Percentiles rank a stretch among this genome's conserved stretches.
These are phyloP conservation scores for Dorcoceras hygrometricum DNA, from an alignment of 257 asterid genomes.

Conservation along the genomic window DNA sequence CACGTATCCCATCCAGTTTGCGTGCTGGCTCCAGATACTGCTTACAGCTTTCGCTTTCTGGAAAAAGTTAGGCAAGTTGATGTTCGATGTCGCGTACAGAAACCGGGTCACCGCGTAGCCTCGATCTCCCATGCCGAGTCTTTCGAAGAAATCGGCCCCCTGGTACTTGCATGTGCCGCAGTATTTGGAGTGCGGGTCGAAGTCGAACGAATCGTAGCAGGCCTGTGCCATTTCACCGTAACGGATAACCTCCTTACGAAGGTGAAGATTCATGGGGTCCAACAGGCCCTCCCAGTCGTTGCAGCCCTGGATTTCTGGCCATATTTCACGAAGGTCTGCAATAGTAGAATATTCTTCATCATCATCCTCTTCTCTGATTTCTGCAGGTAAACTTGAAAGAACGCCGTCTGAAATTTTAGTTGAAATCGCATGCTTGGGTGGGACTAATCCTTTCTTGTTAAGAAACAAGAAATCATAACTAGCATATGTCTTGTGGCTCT, in stretches of 20 bases:
- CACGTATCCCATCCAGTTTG: conserved; percentile 86
- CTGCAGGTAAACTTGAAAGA: conserved; percentile 33
- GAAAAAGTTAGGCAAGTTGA: conserved; percentile 69
- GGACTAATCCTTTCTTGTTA: not conserved
- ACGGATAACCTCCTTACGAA: conserved; percentile 55
- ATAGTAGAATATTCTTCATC: conserved; percentile 27
- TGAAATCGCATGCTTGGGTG: not conserved
- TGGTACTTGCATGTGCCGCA: conserved; percentile 79
- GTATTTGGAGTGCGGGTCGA: conserved; percentile 71
- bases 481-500: conserved; percentile 10
- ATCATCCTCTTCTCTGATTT: conserved; percentile 24
- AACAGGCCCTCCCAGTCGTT: conserved; percentile 51
- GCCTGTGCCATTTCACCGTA: conserved; percentile 79
- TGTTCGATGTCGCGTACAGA: conserved; percentile 70
- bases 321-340: conserved; percentile 43
- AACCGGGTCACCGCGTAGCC: conserved; percentile 58
- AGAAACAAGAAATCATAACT: conserved; percentile 18
- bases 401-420: conserved; percentile 25
- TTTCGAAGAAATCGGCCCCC: conserved; percentile 45
- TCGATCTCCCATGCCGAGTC: conserved; percentile 47
- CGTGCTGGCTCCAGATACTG: conserved; percentile 73
- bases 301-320: conserved; percentile 61
- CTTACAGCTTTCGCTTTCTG: conserved; percentile 37
- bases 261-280: conserved; percentile 68
- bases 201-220: conserved; percentile 80